These are phyloP conservation scores for Posidonia australis DNA, from an alignment of 106 monocot species.

Conservation along the genomic window DNA sequence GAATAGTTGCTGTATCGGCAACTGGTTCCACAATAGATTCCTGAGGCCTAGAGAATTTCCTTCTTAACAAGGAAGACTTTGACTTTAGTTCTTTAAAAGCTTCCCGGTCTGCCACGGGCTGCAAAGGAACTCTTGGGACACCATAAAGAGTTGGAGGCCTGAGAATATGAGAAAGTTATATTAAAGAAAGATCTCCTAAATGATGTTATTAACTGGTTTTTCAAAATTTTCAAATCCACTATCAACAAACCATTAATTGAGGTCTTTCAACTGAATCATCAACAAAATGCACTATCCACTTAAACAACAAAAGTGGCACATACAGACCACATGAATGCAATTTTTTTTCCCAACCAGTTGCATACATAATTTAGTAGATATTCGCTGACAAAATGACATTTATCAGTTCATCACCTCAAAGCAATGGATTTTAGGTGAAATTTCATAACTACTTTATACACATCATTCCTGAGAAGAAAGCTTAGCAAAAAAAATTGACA, in stretches of 20 bases:
- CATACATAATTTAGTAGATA: no score
- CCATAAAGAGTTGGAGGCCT: conserved; percentile 86
- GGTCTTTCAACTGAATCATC: no score
- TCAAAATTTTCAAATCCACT: neutral
- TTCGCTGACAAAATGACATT: no score
- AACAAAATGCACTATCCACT: no score
- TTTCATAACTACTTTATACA: no score
- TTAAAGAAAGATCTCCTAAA: neutral
- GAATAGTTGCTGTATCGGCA: neutral
- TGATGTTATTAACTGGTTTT: neutral
- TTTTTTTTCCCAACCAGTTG: no score
- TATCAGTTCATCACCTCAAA: no score
- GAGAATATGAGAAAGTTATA: conserved; percentile 4
- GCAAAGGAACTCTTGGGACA: conserved; percentile 28
- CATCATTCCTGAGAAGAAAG: no score
- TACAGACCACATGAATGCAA: no score
- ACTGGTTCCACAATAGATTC: conserved; percentile 2
- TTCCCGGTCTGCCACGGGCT: conserved; percentile 19
- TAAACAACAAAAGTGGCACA: no score
- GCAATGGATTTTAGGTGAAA: no score
- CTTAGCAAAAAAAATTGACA: no score
- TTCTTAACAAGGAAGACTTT: conserved; percentile 27
- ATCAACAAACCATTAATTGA: neutral
- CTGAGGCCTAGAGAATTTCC: conserved; percentile 25
- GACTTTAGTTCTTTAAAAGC: conserved; percentile 28